A percentile compares a stretch with the other conserved stretches of the same genome.
phyloP scores from a whole-genome alignment of 805 yeast species.

The Saccharomyces kudriavzevii region DNA sequence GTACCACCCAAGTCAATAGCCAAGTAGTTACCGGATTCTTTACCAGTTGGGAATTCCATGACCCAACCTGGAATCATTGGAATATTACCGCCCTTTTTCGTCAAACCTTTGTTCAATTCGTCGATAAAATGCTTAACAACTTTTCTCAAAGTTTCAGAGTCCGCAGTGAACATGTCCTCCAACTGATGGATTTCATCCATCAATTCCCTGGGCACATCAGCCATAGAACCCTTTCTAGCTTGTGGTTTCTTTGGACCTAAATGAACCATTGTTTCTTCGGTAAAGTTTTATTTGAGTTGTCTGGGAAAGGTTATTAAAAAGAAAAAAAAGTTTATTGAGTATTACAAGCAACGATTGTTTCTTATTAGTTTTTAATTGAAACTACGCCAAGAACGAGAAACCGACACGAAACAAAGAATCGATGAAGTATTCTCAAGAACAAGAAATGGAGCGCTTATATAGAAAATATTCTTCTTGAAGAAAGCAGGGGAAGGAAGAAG shows the following conservation, averaged over 20 bases:
- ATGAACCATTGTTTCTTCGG: conserved; percentile 51
- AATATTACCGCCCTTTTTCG: conserved; percentile 69
- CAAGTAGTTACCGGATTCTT: conserved; percentile 79
- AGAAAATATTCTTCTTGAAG: not conserved
- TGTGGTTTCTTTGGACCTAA: conserved; percentile 81
- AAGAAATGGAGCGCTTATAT: not conserved
- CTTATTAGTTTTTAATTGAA: not conserved
- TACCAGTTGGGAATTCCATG: conserved; percentile 84
- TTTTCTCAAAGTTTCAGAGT: conserved; percentile 49
- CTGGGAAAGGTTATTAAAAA: not conserved
- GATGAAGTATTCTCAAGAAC: not conserved
- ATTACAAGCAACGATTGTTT: not conserved
- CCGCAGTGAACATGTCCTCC: conserved; percentile 55
- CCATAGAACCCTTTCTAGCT: conserved; percentile 60
- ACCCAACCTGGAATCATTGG: conserved; percentile 99
- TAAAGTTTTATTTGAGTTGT: not conserved
- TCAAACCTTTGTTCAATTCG: conserved; percentile 77
- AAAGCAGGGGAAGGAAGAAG: not conserved
- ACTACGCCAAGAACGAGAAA: not conserved
- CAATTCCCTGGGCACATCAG: conserved; percentile 59
- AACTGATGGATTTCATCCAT: conserved; percentile 48
- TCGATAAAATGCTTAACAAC: conserved; percentile 68
- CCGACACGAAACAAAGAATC: not conserved
- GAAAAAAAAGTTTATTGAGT: not conserved
- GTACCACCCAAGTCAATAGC: conserved; percentile 98